Evolutionary conservation across 129 eudicot genomes (phyloP).

Genomic region (Helianthus annuus): HanXRQr2.0-SUNRISE NC_035440.2:54335211-54335710

Average conservation of each 20-base stretch:
- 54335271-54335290: slow-evolving; percentile 7
- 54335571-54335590: slow-evolving; percentile 86
- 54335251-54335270: neutral
- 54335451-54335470: neutral
- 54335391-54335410: too few species aligned
- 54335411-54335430: too few species aligned
- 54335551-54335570: slow-evolving; percentile 78
- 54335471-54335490: slow-evolving; percentile 91
- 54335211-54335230: too few species aligned
- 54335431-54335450: neutral
- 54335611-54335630: too few species aligned
- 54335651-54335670: too few species aligned
- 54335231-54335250: neutral
- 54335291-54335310: slow-evolving; percentile 58
- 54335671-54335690: too few species aligned
- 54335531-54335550: slow-evolving; percentile 83
- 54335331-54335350: too few species aligned
- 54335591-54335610: slow-evolving; percentile 88
- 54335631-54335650: too few species aligned
- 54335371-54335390: too few species aligned
- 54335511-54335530: slow-evolving; percentile 84
- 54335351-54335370: too few species aligned
- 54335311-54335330: slow-evolving; percentile 17
- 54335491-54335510: slow-evolving; percentile 77
- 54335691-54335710: too few species aligned